phyloP scores from a whole-genome alignment of 371 early-diverging fungal species.

The Sporodiniella umbellata region DNA sequence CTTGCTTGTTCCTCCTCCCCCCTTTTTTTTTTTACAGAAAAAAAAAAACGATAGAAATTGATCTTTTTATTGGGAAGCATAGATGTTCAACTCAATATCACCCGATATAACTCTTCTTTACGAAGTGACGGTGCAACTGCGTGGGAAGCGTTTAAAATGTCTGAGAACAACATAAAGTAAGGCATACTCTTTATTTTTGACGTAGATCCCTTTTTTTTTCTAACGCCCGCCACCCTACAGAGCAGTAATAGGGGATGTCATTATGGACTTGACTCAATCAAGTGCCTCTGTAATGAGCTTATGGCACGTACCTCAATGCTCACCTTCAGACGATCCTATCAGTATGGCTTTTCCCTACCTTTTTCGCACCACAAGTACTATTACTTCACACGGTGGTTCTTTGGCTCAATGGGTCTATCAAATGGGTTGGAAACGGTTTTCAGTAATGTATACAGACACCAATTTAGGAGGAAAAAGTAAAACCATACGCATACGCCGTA shows the following conservation, averaged over 20 bases:
- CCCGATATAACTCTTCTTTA: slow-evolving; percentile 27
- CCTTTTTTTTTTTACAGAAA: too few species aligned
- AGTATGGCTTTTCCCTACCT: slow-evolving; percentile 33
- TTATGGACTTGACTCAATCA: slow-evolving; percentile 25
- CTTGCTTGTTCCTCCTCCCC: not conserved
- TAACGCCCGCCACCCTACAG: slow-evolving; percentile 10
- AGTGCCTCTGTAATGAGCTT: slow-evolving; percentile 36
- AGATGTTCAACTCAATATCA: slow-evolving; percentile 35
- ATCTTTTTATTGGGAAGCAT: not conserved
- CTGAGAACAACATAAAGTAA: slow-evolving; percentile 31
- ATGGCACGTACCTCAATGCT: slow-evolving; percentile 38
- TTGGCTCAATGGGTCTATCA: slow-evolving; percentile 30
- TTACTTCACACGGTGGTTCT: slow-evolving; percentile 23
- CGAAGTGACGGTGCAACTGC: slow-evolving; percentile 24
- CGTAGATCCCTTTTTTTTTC: not conserved
- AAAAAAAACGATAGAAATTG: not conserved
- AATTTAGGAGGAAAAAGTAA: slow-evolving; percentile 33
- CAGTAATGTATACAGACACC: slow-evolving; percentile 35
- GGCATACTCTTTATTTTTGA: not conserved
- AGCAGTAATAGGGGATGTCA: slow-evolving; percentile 43
- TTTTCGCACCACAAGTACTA: slow-evolving; percentile 34
- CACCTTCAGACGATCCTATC: slow-evolving; percentile 26
- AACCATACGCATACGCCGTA: not conserved
- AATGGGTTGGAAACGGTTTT: slow-evolving; percentile 40
- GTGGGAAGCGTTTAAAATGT: slow-evolving; percentile 28